Evolutionary conservation across 768 basidiomycete species (phyloP).

Genomic region (Lanmaoa rubissima): DNA sequence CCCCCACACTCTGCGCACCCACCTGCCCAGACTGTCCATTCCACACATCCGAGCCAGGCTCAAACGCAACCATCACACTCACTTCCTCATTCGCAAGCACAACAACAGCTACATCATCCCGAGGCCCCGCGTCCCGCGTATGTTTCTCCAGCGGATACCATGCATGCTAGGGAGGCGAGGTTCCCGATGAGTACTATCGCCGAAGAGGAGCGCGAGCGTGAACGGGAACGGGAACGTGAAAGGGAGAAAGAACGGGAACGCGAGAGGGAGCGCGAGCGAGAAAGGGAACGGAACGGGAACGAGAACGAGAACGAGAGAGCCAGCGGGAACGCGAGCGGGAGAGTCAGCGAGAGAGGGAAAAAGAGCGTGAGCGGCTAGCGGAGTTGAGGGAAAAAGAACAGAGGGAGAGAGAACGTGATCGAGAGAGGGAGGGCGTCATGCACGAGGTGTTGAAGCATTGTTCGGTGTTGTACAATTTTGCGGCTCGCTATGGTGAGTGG

Average conservation of each 20-base stretch:
- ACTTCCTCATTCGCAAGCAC: constrained; percentile 26
- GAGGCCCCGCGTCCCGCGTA: constrained; percentile 24
- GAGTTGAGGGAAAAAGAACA: constrained; percentile 23
- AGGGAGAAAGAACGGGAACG: constrained; percentile 21
- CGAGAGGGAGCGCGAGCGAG: constrained; percentile 20
- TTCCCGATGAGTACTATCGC: constrained; percentile 7
- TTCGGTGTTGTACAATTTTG: constrained; percentile 58
- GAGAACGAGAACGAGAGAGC: constrained; percentile 18
- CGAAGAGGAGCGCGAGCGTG: constrained; percentile 25
- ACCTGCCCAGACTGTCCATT: constrained; percentile 14
- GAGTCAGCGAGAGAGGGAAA: constrained; percentile 22
- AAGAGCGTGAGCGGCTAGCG: constrained; percentile 23
- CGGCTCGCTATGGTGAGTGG: constrained; percentile 60
- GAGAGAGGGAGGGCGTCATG: constrained; percentile 24
- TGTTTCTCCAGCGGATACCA: constrained; percentile 30
- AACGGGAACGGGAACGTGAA: constrained; percentile 22
- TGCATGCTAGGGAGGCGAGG: constrained; percentile 26
- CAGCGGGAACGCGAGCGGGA: constrained; percentile 24
- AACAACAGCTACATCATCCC: constrained; percentile 26
- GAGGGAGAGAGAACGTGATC: constrained; percentile 22
- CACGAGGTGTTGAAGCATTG: constrained; percentile 47
- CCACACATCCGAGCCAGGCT: constrained; percentile 15
- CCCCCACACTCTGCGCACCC: constrained; percentile 16
- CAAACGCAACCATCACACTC: constrained; percentile 29
- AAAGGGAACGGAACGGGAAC: constrained; percentile 21